These are phyloP conservation scores for Xylariaceae sp. DNA, from an alignment of 2,329 filamentous ascomycete species.

Conservation along the genomic window DNA sequence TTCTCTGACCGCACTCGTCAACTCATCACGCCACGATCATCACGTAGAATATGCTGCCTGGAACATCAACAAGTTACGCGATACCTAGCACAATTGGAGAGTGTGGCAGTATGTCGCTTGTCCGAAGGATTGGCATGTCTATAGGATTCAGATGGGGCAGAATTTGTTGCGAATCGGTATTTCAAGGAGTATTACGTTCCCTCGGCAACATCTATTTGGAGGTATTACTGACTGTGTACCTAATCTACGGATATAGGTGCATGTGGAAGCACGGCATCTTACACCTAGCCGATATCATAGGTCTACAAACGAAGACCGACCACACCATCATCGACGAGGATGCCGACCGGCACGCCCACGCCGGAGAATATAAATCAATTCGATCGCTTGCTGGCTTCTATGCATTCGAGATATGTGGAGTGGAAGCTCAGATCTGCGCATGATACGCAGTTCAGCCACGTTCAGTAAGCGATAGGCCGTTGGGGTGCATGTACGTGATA, in stretches of 20 bases:
- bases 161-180: no score
- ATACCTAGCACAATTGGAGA: no score
- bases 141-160: no score
- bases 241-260: neutral
- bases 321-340: slow-evolving; percentile 17
- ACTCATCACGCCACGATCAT: slow-evolving; percentile 16
- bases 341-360: neutral
- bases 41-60: neutral
- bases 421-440: slow-evolving; percentile 10
- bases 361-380: slow-evolving; percentile 12
- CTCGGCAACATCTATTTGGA: no score
- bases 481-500: neutral
- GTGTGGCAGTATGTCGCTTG: no score
- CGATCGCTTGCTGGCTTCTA: slow-evolving; percentile 5
- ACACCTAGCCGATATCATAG: neutral
- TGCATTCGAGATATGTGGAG: slow-evolving; percentile 20
- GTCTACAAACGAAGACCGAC: slow-evolving; percentile 13
- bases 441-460: neutral
- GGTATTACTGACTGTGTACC: no score
- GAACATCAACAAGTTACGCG: no score
- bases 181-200: no score
- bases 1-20: slow-evolving; percentile 1
- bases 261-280: neutral
- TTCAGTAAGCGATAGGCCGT: neutral
- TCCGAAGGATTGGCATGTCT: no score